Evolutionary conservation across 2,329 filamentous ascomycete species (phyloP).

Genomic region (Whalleya microplaca): DNA sequence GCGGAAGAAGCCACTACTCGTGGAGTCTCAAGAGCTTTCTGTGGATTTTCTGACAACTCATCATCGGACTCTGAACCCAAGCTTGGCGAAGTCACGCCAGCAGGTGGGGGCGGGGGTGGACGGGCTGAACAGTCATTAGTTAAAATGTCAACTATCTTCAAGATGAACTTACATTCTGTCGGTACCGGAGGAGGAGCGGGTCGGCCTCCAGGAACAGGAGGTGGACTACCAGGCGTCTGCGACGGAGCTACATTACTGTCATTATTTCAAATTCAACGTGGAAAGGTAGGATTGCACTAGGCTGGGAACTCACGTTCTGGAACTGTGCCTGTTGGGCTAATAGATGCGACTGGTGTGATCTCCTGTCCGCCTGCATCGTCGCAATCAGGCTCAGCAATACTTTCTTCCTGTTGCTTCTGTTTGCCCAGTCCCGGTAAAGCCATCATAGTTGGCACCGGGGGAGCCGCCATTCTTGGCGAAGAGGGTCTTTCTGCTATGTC

Average conservation of each 20-base stretch:
- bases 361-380: constrained; percentile 43
- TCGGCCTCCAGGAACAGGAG: constrained; percentile 54
- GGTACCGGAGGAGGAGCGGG: constrained; percentile 63
- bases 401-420: constrained; percentile 51
- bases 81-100: constrained; percentile 65
- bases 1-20: constrained; percentile 43
- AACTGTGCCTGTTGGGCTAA: constrained; percentile 24
- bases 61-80: constrained; percentile 88
- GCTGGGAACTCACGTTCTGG: constrained; percentile 33
- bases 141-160: constrained; percentile 8
- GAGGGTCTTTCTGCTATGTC: constrained; percentile 48
- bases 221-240: constrained; percentile 38
- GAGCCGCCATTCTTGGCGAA: constrained; percentile 49
- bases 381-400: constrained; percentile 51
- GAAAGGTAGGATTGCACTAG: constrained; percentile 16
- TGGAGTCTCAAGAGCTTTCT: constrained; percentile 47
- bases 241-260: constrained; percentile 35
- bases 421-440: constrained; percentile 74
- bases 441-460: constrained; percentile 63
- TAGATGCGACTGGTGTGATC: constrained; percentile 35
- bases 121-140: constrained; percentile 57
- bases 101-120: constrained; percentile 58
- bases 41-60: constrained; percentile 67
- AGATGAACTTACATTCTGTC: constrained; percentile 58
- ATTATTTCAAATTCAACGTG: constrained; percentile 23